phyloP scores from a whole-genome alignment of 176 grass and related monocot genomes.

The Eremochloa ophiuroides region DNA sequence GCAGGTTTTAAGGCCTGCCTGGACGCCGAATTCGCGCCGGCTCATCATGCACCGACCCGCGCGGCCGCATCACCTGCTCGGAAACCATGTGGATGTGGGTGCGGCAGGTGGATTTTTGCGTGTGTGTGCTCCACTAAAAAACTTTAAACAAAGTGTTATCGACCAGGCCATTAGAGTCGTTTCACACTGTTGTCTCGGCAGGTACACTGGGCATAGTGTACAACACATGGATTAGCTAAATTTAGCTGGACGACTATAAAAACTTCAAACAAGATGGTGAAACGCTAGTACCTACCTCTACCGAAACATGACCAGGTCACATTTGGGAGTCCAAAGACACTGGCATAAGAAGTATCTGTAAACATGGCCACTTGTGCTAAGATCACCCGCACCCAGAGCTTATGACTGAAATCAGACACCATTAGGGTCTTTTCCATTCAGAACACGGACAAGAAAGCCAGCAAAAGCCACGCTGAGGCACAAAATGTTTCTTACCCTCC shows the following conservation, averaged over 20 bases:
- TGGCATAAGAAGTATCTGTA: not conserved
- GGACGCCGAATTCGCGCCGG: not conserved
- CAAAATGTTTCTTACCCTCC: not conserved
- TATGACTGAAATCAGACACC: not conserved
- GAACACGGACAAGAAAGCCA: not conserved
- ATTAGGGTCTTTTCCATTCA: not conserved
- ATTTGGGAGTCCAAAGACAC: not conserved
- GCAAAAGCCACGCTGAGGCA: not conserved
- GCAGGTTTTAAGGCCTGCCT: not conserved
- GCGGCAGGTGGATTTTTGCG: not conserved
- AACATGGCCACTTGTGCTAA: not conserved
- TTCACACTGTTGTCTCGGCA: not conserved
- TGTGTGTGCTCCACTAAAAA: not conserved
- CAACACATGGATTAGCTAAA: not conserved
- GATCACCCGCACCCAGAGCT: not conserved
- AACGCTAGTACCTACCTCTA: too few relatives aligned
- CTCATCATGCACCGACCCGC: not conserved
- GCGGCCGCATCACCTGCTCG: not conserved
- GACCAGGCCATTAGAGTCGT: not conserved
- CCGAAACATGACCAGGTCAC: not conserved
- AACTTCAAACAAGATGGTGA: not conserved
- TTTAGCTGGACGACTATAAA: not conserved
- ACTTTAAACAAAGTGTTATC: not conserved
- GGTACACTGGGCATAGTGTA: not conserved
- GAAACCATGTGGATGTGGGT: slow-evolving; percentile 1